phyloP scores from a whole-genome alignment of 495 filamentous ascomycete genomes.

The Podospora australis region DNA sequence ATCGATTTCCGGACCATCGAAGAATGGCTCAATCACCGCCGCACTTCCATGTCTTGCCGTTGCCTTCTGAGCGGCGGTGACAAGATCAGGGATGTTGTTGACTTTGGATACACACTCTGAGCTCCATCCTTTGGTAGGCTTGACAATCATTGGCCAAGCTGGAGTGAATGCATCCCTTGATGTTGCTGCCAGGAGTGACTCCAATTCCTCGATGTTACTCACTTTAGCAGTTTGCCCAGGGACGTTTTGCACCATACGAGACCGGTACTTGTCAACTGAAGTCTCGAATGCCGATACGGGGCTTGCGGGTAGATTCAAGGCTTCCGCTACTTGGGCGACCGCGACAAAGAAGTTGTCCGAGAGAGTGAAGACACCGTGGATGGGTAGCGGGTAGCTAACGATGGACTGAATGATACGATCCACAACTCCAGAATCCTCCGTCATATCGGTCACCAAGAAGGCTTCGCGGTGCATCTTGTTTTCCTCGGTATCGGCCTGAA shows the following conservation, averaged over 20 bases:
- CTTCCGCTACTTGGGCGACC: constrained; percentile 27
- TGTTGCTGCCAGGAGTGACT: constrained; percentile 7
- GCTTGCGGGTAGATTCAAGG: constrained; percentile 28
- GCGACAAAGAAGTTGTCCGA: constrained; percentile 35
- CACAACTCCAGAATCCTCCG: constrained; percentile 24
- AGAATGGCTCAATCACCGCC: constrained; percentile 28
- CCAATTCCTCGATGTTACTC: constrained; percentile 13
- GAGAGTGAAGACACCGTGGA: constrained; percentile 36
- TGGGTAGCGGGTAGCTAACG: constrained; percentile 23
- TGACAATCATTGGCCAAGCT: constrained; percentile 23
- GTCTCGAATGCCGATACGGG: constrained; percentile 32
- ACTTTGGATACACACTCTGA: constrained; percentile 29
- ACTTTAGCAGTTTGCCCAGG: constrained; percentile 21
- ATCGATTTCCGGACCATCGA: constrained; percentile 47
- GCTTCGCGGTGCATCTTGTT: constrained; percentile 32
- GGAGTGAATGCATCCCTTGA: constrained; percentile 9
- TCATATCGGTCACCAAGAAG: constrained; percentile 29
- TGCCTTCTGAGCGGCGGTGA: constrained; percentile 19
- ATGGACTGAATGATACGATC: constrained; percentile 30
- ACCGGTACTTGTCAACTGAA: constrained; percentile 38
- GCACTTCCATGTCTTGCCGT: constrained; percentile 21
- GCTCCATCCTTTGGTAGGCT: constrained; percentile 28
- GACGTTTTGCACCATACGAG: constrained; percentile 30
- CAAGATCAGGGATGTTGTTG: constrained; percentile 14
- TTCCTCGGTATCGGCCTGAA: constrained; percentile 26